A percentile compares a stretch with the other conserved stretches of the same genome.
Conservation (phyloP, 129 eudicot genomes). For the Helianthus annuus region DNA sequence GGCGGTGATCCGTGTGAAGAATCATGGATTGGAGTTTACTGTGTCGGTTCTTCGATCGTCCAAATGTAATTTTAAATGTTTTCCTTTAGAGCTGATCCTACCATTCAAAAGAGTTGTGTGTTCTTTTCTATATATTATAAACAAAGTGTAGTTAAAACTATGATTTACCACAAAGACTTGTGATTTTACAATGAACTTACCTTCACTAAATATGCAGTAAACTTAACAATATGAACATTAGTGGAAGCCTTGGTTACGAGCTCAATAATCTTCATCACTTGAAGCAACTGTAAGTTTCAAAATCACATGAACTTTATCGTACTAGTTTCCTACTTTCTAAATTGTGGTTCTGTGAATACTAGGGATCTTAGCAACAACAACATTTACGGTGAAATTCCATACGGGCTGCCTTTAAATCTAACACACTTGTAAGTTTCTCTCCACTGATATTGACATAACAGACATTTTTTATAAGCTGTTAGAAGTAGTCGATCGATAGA, state of each 20-base stretch:
- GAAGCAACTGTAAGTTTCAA: constrained; percentile 66
- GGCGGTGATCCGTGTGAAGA: constrained; percentile 90
- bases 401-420: constrained; percentile 69
- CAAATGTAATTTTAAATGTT: constrained; percentile 48
- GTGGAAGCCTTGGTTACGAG: constrained; percentile 68
- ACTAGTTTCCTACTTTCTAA: background rate
- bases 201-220: constrained; percentile 46
- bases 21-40: constrained; percentile 73
- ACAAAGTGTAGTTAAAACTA: background rate
- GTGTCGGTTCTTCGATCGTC: constrained; percentile 63
- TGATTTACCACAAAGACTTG: background rate
- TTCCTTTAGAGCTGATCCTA: constrained; percentile 10
- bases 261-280: constrained; percentile 60
- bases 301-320: background rate
- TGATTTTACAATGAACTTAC: constrained; percentile 17
- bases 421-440: constrained; percentile 72
- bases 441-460: constrained; percentile 2
- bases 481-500: background rate
- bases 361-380: constrained; percentile 83
- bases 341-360: constrained; percentile 15
- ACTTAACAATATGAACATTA: constrained; percentile 60
- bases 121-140: constrained; percentile 9
- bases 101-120: background rate
- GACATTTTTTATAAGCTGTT: background rate
- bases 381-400: constrained; percentile 72